Percentiles rank a stretch among this genome's conserved stretches.
These are phyloP conservation scores for Trametes elegans DNA, from an alignment of 768 basidiomycete genomes.

Conservation along the genomic window DNA sequence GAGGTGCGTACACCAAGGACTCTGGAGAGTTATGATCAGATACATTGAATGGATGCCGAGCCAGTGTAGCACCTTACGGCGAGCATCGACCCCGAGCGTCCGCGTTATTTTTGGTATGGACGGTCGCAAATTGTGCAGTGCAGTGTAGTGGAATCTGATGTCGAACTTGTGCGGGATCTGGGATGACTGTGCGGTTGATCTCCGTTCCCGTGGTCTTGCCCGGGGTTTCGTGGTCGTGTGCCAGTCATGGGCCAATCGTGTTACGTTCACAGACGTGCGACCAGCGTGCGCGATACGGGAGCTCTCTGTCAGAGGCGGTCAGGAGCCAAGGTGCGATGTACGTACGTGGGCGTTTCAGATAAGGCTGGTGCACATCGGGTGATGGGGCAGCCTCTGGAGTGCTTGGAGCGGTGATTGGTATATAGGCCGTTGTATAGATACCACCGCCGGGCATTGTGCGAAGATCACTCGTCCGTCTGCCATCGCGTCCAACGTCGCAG, in stretches of 20 bases:
- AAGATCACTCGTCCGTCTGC: not conserved
- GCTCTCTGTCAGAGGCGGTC: not conserved
- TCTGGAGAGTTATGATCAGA: too few relatives aligned
- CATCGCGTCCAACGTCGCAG: not conserved
- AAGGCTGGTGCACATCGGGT: not conserved
- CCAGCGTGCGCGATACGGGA: not conserved
- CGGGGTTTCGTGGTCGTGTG: slow-evolving; percentile 9
- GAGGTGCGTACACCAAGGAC: too few relatives aligned
- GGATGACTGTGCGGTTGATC: not conserved
- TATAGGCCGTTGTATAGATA: not conserved
- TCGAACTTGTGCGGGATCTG: not conserved
- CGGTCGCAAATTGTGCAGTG: not conserved
- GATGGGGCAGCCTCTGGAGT: not conserved
- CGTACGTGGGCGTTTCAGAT: slow-evolving; percentile 1
- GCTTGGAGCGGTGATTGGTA: not conserved
- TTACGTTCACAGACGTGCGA: not conserved
- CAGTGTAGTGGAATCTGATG: not conserved
- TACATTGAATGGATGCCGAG: too few relatives aligned
- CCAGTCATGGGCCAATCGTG: not conserved
- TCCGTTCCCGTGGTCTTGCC: not conserved
- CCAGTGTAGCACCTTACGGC: too few relatives aligned
- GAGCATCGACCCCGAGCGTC: too few relatives aligned
- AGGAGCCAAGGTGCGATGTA: not conserved
- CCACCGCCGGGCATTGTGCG: not conserved
- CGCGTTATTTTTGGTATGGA: too few relatives aligned